Base-by-base conservation (phyloP, 768 basidiomycete genomes). In the Mycena albidolilacea region DNA sequence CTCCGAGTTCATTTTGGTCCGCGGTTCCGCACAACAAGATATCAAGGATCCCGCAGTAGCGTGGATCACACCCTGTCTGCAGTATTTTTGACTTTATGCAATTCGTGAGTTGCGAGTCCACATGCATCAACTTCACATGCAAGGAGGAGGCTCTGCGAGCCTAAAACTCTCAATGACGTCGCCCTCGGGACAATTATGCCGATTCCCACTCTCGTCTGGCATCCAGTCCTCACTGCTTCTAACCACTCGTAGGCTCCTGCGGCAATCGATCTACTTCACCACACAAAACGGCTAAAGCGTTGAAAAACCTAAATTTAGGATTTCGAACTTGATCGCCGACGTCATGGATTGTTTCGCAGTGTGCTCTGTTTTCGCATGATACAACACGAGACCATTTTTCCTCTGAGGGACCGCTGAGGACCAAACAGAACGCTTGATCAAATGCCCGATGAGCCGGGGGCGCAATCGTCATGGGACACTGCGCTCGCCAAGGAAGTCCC, bases 361-460 rank as follows among this genome's bases (percentile, higher is more conserved):
- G 52, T 54, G 52, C 52, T 54, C 52, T 54, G 21, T 30, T 23
- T 30, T 54, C 52, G 21, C 52, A 54, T 54, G 52, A 54, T 57
- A 7, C 12, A 15, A 35, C 55, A 57, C 55, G 55, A 57, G 55
- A 21, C 55, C 55, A 37, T 57, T 35, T 17, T 17, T 5, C 19
- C 35, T 57, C 35, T 7, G 11, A 35, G 4, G 21, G 17, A 55
- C 46, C 41, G 41, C 41, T 30, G 30, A 30, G 30, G 30, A 30
- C 30, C 41, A 5, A 43, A 43, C 9, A 43, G 1, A 43, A 48
- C 46, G 1, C 5, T 48, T 48, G 46, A 48, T 48, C 5, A 19
- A 14, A 48, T 48, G 12, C 15, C 10, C 41, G 41, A 43, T 1
- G 41, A 14, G 14, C 7, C n/a, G 50, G 50, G 6, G n/a, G 7